Percentiles rank a stretch among this genome's conserved stretches.
phyloP scores from a whole-genome alignment of 139 green algal genomes.

The Coelastrella sp. region DNA sequence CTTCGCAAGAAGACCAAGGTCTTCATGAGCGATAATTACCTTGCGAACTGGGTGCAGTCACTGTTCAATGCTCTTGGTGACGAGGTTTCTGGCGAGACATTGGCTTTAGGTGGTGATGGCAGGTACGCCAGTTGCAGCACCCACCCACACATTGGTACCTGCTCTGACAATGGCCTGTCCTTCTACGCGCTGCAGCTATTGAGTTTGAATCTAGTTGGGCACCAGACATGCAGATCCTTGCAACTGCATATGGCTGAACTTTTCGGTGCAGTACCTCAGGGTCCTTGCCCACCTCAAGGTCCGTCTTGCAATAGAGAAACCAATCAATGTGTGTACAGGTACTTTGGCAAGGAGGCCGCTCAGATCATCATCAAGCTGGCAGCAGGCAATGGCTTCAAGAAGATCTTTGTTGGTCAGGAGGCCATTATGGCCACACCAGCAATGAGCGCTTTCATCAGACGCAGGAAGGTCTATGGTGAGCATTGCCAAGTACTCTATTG shows the following conservation, averaged over 20 bases:
- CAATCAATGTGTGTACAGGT: no score
- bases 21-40: slow-evolving; percentile 95
- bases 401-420: slow-evolving; percentile 93
- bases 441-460: slow-evolving; percentile 97
- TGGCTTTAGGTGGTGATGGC: slow-evolving; percentile 97
- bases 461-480: slow-evolving; percentile 83
- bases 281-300: no score
- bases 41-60: slow-evolving; percentile 99
- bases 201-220: no score
- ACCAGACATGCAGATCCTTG: no score
- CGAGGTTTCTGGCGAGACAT: slow-evolving; percentile 86
- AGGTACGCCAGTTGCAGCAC: slow-evolving; percentile 25
- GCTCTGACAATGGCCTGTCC: not conserved
- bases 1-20: slow-evolving; percentile 98
- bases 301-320: no score
- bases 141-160: slow-evolving; percentile 1
- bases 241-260: no score
- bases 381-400: slow-evolving; percentile 74
- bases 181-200: no score
- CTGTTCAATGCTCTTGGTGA: slow-evolving; percentile 93
- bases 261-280: no score
- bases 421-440: slow-evolving; percentile 98
- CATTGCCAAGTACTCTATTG: not conserved
- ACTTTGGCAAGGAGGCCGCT: slow-evolving; percentile 97
- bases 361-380: slow-evolving; percentile 98